Evolutionary conservation across 306 rosid genomes (phyloP), one percentile per base, ranked within the genome.

Genomic region (Vigna unguiculata): DNA sequence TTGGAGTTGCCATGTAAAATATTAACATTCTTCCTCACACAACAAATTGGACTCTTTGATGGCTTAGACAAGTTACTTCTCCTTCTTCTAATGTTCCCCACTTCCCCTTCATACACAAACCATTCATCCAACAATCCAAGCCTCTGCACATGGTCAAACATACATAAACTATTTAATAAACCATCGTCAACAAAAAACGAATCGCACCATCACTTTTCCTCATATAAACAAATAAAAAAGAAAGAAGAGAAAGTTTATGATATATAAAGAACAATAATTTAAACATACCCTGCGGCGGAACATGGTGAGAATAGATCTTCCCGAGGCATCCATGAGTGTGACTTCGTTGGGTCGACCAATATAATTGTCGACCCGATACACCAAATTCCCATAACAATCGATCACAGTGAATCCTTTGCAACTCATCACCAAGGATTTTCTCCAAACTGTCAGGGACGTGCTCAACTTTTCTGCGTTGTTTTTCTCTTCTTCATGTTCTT

Each of bases 381-480:
- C 87, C 45, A 93, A 74, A 79, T 89, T 84, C 34, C 98, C 98
- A 0, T 52, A 14, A 0, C 93, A 83, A 83, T 86, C 96, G 36
- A 91, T 78, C 62, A 93, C 97, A 1, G 97, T 91, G 83, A 91
- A 93, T 7, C 98, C 98, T 43, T 86, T 86, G 22, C 98, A 93
- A 49, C 71, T 89, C 3, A 89, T 76, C 5, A 93, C 8, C 34
- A 93, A 88, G 2, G 98, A 93, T 82, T 91, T 93, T 79, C 89
- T 87, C 97, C 97, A 91, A 19, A 93, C 96, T 55, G 96, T 93
- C 19, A 91, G 73, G n/a, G 89, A 79, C 11, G 84, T 49, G 79
- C 61, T 34, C 17, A 40, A 24, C 43, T 45, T 72, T 17, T 43
- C 72, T 20, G 54, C 66, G n/a, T 24, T 52, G 78, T 38, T 70